Base-by-base conservation (phyloP, 106 monocot genomes). In the Apostasia shenzhenica region DNA sequence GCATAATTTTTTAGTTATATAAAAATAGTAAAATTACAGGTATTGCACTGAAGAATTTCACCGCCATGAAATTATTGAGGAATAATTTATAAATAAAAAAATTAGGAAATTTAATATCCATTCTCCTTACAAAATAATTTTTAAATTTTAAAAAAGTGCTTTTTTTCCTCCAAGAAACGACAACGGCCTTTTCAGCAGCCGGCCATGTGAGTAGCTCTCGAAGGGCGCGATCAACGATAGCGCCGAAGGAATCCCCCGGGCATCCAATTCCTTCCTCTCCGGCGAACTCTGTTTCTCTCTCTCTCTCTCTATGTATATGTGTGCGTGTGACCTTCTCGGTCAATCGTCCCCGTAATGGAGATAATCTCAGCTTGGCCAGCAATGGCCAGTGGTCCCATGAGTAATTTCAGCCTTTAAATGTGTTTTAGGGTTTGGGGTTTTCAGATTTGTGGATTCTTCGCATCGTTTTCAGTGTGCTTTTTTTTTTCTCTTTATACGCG, bases 131-230 rank as follows among this genome's bases (percentile, higher is more conserved):
- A 26, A 26, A 26, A 26, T 26, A 26, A 0, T 40, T 59, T 59
- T 59, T 40, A 40, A 59, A 59, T 54, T 54, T 56, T 39, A 59
- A 37, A 1, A 59, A 39, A 26, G 37, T 59, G 26, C 26, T 26
- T 26, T 26, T 26, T 26, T 26, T 26, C 40, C 41, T 41, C 2
- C 6, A 40, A 41, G 59, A 59, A 59, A 59, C 59, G 59, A 59
- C 59, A 59, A 4, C 7, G 59, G 59, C 41, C 6, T 41, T 59
- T 26, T 59, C 59, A 39, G 59, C 39, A 8, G 39, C 7, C 2
- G 59, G 8, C 8, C 59, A 59, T 59, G 59, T 59, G 59, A 59
- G 59, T 41, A 40, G 59, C 9, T 39, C 59, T 59, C 59, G 59
- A 59, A 41, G 14, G 39, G 4, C 5, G 26, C 55, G 14, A 56